These are phyloP conservation scores for Hypoxylon sp. DNA, from an alignment of 2,329 filamentous ascomycete species.

Conservation along the genomic window DNA sequence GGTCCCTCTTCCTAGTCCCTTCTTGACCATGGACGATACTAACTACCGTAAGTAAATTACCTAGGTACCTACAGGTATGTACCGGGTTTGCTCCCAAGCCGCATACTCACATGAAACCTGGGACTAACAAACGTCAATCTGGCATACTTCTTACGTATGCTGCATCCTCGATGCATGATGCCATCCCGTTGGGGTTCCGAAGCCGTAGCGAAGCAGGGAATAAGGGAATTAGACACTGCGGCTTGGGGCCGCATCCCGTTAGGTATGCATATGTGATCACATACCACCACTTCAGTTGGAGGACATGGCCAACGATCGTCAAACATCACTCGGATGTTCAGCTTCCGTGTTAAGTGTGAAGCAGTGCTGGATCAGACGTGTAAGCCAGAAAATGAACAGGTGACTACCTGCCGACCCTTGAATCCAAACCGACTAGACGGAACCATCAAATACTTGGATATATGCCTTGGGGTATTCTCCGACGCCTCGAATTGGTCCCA, in stretches of 20 bases:
- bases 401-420: not conserved
- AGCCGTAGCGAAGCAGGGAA: not conserved
- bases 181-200: not conserved
- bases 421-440: not conserved
- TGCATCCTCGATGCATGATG: conserved; percentile 4
- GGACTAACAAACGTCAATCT: conserved; percentile 8
- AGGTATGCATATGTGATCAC: conserved; percentile 7
- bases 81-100: not conserved
- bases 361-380: conserved; percentile 6
- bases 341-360: conserved; percentile 14
- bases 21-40: too few relatives aligned
- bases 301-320: conserved; percentile 19
- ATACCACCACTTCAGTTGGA: not conserved
- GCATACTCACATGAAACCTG: conserved; percentile 2
- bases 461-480: conserved; percentile 1
- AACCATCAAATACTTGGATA: not conserved
- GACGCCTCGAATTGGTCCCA: not conserved
- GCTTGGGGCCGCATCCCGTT: not conserved
- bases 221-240: not conserved
- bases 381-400: conserved; percentile 16
- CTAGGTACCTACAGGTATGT: not conserved
- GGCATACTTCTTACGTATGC: conserved; percentile 19
- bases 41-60: not conserved
- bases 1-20: too few relatives aligned
- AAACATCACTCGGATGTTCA: conserved; percentile 5